Conservation (phyloP, 2,329 filamentous ascomycete species). For the Colletotrichum sp. region DNA sequence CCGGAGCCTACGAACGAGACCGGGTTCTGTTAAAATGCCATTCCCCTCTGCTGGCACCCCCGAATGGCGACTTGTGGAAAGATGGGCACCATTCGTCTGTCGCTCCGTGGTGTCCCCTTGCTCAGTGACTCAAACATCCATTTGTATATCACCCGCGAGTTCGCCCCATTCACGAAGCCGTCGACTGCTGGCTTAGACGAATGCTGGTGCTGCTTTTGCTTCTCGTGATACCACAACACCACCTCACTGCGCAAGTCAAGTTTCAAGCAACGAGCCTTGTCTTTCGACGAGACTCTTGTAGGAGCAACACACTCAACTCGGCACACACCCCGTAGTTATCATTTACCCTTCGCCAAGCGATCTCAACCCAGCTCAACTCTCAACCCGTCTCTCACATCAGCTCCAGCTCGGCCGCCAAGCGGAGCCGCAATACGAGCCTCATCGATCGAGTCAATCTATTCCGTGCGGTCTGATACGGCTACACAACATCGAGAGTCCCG, state of each 20-base stretch:
- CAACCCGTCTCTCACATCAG: neutral
- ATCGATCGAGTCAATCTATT: neutral
- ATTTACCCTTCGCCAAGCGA: constrained; percentile 1
- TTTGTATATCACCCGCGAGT: constrained; percentile 20
- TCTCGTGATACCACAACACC: constrained; percentile 1
- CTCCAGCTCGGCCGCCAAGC: neutral
- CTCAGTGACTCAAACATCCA: constrained; percentile 18
- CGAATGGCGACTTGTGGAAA: constrained; percentile 25
- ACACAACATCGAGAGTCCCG: constrained; percentile 1
- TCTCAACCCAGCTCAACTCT: neutral
- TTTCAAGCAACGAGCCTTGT: constrained; percentile 2
- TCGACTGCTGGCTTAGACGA: neutral
- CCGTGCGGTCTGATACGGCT: neutral
- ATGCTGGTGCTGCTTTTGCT: neutral
- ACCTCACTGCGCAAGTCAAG: constrained; percentile 16
- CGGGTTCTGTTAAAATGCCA: constrained; percentile 20
- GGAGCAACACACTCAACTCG: constrained; percentile 1
- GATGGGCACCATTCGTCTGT: constrained; percentile 28
- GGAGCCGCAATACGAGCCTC: neutral
- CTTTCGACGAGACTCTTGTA: constrained; percentile 4
- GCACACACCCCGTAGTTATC: neutral
- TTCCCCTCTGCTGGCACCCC: constrained; percentile 14
- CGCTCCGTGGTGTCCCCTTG: constrained; percentile 30
- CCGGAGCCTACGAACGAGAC: constrained; percentile 13
- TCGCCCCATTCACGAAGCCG: constrained; percentile 11